Evolutionary conservation across 495 filamentous ascomycete genomes (phyloP), one percentile per base, ranked within the genome.

Genomic region (Lichina pygmaea): DNA sequence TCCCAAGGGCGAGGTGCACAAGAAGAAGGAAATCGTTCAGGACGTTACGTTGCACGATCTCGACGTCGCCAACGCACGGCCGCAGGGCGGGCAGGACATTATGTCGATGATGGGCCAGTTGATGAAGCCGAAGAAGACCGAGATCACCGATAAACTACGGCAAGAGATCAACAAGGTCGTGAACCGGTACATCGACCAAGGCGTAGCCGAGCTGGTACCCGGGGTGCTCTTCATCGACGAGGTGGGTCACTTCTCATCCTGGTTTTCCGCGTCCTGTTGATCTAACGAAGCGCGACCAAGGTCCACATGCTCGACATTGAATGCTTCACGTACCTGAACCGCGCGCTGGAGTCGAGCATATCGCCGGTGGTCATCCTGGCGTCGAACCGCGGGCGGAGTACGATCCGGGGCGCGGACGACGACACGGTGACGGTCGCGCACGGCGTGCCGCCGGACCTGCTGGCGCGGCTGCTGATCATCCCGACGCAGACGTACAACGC

Each of bases 71-170:
- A 97, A 97, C 53, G 81, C 89, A 9, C 68, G 86, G 48, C 91
- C 89, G 10, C 68, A 93, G 66, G 86, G 89, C 33, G 89, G 89
- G 46, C 89, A 97, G 63, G 89, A 97, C 58, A 86, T 97, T 47
- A 93, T 97, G 86, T 91, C 81, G 59, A 94, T 97, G 89, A 93
- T 97, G 84, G 86, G 86, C 49, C 86, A 95, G 57, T 65, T 97
- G 50, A 93, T 92, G 80, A 94, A 93, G 68, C 89, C 89, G 48
- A 89, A 91, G 67, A 93, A 92, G 70, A 95, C 86, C 9, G 86
- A 95, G 57, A 93, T 95, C 51, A 95, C 86, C 34, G 86, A 95
- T 56, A 95, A 97, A 64, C 63, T 97, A 55, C 73, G 89, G 43
- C 66, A 70, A 45, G 89, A 97, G 64, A 94, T 97, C 64, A 91